Evolutionary conservation across 176 grass and related monocot genomes (phyloP).

Genomic region (Aegilops sharonensis): DNA sequence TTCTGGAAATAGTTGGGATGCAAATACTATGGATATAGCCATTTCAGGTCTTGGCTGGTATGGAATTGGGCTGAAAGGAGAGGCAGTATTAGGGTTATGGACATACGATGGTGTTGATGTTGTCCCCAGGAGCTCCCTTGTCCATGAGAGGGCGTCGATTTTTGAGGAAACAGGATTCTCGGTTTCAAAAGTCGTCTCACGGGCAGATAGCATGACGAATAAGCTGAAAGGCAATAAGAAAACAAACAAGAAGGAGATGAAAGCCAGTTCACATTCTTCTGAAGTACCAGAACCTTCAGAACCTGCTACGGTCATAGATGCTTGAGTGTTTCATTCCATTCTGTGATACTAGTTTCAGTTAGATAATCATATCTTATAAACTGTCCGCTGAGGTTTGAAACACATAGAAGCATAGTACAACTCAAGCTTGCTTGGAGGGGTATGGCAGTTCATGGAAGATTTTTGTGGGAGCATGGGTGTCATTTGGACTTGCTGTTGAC

Average conservation of each 20-base stretch:
- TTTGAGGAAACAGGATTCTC: conserved; percentile 91
- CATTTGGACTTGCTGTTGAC: neutral
- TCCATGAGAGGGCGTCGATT: conserved; percentile 56
- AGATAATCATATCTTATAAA: neutral
- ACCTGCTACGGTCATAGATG: conserved; percentile 6
- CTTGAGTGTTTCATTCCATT: conserved; percentile 25
- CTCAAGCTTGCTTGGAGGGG: neutral
- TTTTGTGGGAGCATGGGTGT: neutral
- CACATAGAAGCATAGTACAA: neutral
- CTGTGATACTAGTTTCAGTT: neutral
- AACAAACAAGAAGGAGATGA: conserved; percentile 34
- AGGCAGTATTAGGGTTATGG: conserved; percentile 67
- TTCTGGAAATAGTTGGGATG: conserved; percentile 68
- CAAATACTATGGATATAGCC: conserved; percentile 70
- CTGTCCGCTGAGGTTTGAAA: neutral
- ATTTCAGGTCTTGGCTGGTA: conserved; percentile 88
- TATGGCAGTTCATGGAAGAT: neutral
- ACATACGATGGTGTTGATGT: conserved; percentile 84
- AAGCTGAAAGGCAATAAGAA: conserved; percentile 50
- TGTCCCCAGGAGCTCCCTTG: conserved; percentile 55
- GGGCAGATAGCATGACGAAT: conserved; percentile 64
- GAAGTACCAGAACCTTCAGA: neutral
- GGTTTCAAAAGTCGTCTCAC: conserved; percentile 72
- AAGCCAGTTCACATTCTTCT: neutral
- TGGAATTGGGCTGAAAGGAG: conserved; percentile 71